These are phyloP conservation scores for Chenopodium quinoa DNA, from an alignment of 148 eudicot species.

Conservation along the genomic window DNA sequence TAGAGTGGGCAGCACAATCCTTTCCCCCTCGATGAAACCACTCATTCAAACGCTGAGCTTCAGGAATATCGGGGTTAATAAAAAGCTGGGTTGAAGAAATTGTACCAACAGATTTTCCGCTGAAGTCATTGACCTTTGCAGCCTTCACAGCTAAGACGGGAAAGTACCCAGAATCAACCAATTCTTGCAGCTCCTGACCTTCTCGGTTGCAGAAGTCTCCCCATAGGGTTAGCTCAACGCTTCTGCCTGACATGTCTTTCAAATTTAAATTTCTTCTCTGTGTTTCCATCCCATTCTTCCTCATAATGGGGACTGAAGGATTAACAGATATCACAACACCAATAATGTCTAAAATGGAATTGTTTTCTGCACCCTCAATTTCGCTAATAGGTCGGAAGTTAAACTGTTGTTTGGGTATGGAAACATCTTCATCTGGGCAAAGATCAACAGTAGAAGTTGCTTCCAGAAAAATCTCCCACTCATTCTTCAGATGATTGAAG, in stretches of 20 bases:
- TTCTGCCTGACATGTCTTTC: constrained; percentile 75
- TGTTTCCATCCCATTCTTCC: constrained; percentile 99
- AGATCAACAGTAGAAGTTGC: constrained; percentile 77
- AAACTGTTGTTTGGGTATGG: constrained; percentile 89
- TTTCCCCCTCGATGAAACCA: constrained; percentile 85
- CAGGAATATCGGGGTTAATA: constrained; percentile 75
- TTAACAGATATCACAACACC: constrained; percentile 72
- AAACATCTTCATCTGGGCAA: constrained; percentile 88
- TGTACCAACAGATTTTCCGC: constrained; percentile 82
- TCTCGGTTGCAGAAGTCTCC: constrained; percentile 95
- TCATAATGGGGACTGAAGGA: constrained; percentile 84
- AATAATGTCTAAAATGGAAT: constrained; percentile 78
- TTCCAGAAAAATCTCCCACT: constrained; percentile 96
- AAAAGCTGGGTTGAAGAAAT: constrained; percentile 82
- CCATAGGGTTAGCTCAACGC: constrained; percentile 94
- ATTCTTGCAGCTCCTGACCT: constrained; percentile 83
- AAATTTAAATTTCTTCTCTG: constrained; percentile 73
- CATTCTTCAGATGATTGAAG: constrained; percentile 92
- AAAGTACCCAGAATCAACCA: constrained; percentile 62
- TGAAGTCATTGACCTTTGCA: constrained; percentile 89
- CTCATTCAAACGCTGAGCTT: constrained; percentile 50
- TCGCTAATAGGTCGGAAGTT: constrained; percentile 77
- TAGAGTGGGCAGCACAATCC: constrained; percentile 58
- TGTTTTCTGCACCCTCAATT: constrained; percentile 74
- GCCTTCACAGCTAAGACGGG: constrained; percentile 93